Conservation (phyloP, 352 stramenopile species). For the Thalassiosira exigua region DNA sequence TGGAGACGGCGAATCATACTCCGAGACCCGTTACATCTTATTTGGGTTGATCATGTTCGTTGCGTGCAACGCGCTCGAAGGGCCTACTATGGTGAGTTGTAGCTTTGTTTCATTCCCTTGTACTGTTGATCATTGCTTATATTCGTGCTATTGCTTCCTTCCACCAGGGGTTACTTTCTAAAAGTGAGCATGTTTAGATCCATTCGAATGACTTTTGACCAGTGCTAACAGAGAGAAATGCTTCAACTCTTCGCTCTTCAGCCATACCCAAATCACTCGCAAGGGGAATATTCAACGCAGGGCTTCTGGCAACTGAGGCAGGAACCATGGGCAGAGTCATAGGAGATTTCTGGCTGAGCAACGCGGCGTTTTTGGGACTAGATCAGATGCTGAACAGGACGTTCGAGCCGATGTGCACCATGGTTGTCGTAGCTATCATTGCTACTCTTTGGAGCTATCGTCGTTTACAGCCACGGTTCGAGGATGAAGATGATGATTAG, state of each 20-base stretch:
- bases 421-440: slow-evolving; percentile 39
- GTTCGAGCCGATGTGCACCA: slow-evolving; percentile 54
- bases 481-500: slow-evolving; percentile 52
- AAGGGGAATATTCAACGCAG: slow-evolving; percentile 93
- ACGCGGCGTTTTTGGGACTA: slow-evolving; percentile 49
- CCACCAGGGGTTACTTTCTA: slow-evolving; percentile 91
- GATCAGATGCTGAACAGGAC: slow-evolving; percentile 67
- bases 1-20: slow-evolving; percentile 80
- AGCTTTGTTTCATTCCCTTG: too few species aligned
- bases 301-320: slow-evolving; percentile 92
- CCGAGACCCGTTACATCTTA: slow-evolving; percentile 87
- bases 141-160: too few species aligned
- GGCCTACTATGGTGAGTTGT: background rate
- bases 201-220: too few species aligned
- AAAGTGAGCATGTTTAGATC: too few species aligned
- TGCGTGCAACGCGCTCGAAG: slow-evolving; percentile 87
- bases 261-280: slow-evolving; percentile 91
- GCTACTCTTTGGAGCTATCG: slow-evolving; percentile 28
- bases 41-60: slow-evolving; percentile 91
- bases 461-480: slow-evolving; percentile 47
- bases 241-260: background rate
- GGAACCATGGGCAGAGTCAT: slow-evolving; percentile 84
- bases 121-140: too few species aligned
- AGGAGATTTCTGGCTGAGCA: slow-evolving; percentile 73
- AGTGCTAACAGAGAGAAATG: too few species aligned